Conservation (phyloP, 1,139 yeast species). For the Debaryomyces subglobosus region DNA sequence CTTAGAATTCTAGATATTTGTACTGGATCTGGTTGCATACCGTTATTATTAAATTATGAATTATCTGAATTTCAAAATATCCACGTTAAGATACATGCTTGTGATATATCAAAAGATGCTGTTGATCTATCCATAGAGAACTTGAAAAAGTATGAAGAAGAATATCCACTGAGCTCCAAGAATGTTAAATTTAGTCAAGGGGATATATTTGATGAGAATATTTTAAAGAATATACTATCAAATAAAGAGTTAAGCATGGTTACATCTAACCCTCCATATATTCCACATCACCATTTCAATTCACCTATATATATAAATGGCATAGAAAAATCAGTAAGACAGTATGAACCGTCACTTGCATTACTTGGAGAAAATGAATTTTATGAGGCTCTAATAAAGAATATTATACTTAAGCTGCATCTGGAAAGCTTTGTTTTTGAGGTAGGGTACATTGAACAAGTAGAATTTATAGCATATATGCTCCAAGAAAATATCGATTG, state of each 20-base stretch:
- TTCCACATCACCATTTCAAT: conserved; percentile 52
- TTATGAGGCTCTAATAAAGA: conserved; percentile 56
- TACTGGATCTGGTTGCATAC: conserved; percentile 90
- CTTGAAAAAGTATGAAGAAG: conserved; percentile 13
- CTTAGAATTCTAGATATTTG: conserved; percentile 68
- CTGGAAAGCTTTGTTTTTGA: conserved; percentile 49
- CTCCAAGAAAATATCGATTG: conserved; percentile 22
- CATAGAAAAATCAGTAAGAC: conserved; percentile 61
- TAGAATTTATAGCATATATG: conserved; percentile 22
- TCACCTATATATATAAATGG: conserved; percentile 32
- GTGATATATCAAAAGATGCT: conserved; percentile 66
- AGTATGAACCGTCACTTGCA: conserved; percentile 78
- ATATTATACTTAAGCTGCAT: conserved; percentile 37
- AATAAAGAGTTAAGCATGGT: conserved; percentile 48
- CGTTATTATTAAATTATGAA: conserved; percentile 50
- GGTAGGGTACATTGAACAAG: conserved; percentile 43
- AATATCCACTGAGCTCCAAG: conserved; percentile 11
- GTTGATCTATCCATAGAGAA: conserved; percentile 54
- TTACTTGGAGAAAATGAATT: conserved; percentile 76
- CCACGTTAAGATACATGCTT: conserved; percentile 39
- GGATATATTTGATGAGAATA: conserved; percentile 6
- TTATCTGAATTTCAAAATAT: conserved; percentile 24
- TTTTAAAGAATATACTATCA: conserved; percentile 8
- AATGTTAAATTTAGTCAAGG: not conserved
- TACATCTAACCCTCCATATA: conserved; percentile 90